Base-by-base conservation (phyloP, 306 rosid genomes). In the Gillenia trifoliata region DNA sequence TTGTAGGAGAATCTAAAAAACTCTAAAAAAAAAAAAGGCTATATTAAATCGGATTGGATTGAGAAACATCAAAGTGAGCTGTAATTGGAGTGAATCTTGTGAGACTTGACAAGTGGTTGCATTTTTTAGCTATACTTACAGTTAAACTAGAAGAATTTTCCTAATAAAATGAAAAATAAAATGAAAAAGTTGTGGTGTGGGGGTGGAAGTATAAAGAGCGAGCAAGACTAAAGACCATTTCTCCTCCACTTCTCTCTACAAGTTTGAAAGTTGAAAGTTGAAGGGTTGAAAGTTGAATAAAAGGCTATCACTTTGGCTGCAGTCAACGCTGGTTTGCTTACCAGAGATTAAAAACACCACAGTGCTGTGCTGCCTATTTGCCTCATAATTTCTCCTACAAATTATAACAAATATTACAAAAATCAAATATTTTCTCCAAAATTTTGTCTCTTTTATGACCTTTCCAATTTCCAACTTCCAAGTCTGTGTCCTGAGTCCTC, bases 321-420 rank as follows among this genome's bases (percentile, higher is more conserved):
- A 2, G 80, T 76, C 80, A 68, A 76, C 80, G 69, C 80, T 33
- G 69, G 80, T 76, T 41, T 57, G 64, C 80, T 68, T 16, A 3
- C 13, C 8, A 12, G 13, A 3, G 1, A 1, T 13, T 13, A 28
- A 1, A 1, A 29, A 69, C 6, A 45, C 20, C 52, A 15, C 13
- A 15, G 20, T 15, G 0, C 7, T 4, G 28, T 54, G 60, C 60
- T 54, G 13, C 28, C 60, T n/a, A 8, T 6, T 3, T 6, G 25
- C 22, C 26, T 54, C 10, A 54, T n/a, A 54, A n/a, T 54, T 54
- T 54, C 2, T 4, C 41, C 15, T 26, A 11, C 41, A 7, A 4
- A 45, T 45, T 45, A 7, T 30, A 47, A n/a, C 11, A 54, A 54
- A 30, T 45, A 45, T 13, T 13, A 45, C 4, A 10, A 28, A 47